phyloP scores from a whole-genome alignment of 2,329 filamentous ascomycete genomes.

The Penicillium rolfsii region DNA sequence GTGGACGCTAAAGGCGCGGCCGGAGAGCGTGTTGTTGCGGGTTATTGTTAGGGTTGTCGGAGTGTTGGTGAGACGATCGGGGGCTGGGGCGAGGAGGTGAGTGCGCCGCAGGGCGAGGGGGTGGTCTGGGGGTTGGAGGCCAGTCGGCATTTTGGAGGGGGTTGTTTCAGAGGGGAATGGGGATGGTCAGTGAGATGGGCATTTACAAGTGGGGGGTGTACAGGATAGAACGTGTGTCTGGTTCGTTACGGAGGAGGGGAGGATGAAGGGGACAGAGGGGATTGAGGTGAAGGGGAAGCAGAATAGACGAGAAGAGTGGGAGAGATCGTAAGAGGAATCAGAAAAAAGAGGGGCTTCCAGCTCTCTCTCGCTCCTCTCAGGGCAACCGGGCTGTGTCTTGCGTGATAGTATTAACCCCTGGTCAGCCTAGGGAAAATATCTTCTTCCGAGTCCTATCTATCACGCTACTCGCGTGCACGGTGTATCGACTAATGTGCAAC shows the following conservation, averaged over 20 bases:
- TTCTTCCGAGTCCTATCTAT: not conserved
- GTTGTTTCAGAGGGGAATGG: not conserved
- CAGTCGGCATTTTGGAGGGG: slow-evolving; percentile 12
- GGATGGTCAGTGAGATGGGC: not conserved
- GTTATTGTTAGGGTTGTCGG: slow-evolving; percentile 27
- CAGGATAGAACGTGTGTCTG: not conserved
- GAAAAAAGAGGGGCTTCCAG: not conserved
- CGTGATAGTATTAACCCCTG: not conserved
- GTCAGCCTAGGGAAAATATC: not conserved
- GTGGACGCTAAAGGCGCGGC: slow-evolving; percentile 20
- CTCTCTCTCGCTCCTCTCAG: too few relatives aligned
- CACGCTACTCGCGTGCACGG: not conserved
- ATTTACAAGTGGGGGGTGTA: not conserved
- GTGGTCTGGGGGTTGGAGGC: slow-evolving; percentile 26
- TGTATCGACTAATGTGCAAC: not conserved
- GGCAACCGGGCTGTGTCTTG: not conserved
- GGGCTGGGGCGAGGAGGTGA: slow-evolving; percentile 28
- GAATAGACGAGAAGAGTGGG: not conserved
- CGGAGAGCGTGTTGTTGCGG: slow-evolving; percentile 19
- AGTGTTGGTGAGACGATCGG: slow-evolving; percentile 29
- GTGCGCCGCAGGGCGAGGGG: slow-evolving; percentile 28
- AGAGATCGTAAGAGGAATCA: not conserved
- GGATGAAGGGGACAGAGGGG: not conserved
- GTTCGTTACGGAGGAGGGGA: not conserved
- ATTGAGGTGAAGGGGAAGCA: not conserved